Percentiles rank a stretch among this genome's conserved stretches.
These are phyloP conservation scores for Brassica nigra DNA, from an alignment of 345 rosid species.

Conservation along the genomic window DNA sequence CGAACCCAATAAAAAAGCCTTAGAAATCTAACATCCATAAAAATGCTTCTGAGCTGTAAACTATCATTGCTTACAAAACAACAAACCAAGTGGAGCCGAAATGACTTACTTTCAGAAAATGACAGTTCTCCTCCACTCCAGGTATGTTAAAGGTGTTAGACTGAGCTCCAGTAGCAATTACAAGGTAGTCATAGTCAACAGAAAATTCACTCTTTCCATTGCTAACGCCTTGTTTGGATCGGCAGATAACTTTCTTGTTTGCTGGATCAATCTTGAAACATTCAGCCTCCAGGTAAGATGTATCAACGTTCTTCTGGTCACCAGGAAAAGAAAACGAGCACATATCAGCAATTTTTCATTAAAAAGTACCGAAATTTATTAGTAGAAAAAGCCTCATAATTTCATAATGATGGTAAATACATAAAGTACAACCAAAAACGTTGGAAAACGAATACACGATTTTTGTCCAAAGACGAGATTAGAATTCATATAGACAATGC, in stretches of 20 bases:
- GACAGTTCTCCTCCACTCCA: conserved; percentile 87
- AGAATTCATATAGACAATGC: neutral
- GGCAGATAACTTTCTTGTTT: conserved; percentile 80
- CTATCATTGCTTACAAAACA: conserved; percentile 2
- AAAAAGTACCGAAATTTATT: neutral
- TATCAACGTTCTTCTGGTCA: conserved; percentile 59
- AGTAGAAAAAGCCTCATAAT: conserved; percentile 4
- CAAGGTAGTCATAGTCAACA: conserved; percentile 88
- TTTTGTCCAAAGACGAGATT: too few species aligned
- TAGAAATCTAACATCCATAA: neutral
- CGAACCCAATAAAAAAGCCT: conserved; percentile 8
- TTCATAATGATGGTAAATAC: neutral
- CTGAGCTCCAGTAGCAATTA: conserved; percentile 93
- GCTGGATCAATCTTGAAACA: conserved; percentile 82
- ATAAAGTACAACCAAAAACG: neutral
- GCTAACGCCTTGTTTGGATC: conserved; percentile 46
- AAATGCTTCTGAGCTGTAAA: neutral
- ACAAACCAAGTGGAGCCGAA: neutral
- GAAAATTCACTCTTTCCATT: conserved; percentile 71
- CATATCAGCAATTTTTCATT: conserved; percentile 6
- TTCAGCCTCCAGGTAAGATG: conserved; percentile 78
- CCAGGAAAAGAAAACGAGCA: neutral
- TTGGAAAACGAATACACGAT: too few species aligned
- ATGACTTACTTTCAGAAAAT: conserved; percentile 78
- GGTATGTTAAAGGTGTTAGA: conserved; percentile 95